Evolutionary conservation across 768 basidiomycete species (phyloP).

Genomic region (Tylopilus rubrobrunneus): DNA sequence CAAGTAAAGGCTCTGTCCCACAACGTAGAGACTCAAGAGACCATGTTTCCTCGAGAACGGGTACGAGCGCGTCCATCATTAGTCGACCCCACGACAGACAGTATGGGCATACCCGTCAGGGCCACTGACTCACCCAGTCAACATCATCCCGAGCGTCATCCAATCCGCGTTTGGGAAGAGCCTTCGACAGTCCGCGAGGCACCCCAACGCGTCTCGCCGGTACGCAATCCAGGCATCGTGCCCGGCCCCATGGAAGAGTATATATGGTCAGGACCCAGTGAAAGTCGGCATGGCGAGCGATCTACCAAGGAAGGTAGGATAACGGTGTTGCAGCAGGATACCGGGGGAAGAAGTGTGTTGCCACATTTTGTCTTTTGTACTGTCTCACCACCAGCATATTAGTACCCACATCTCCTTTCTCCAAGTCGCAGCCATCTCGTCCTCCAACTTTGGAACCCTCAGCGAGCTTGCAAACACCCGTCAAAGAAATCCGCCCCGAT

Average conservation of each 20-base stretch:
- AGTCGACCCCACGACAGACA: background rate
- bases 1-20: background rate
- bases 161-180: conserved; percentile 29
- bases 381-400: conserved; percentile 5
- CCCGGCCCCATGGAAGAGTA: background rate
- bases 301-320: background rate
- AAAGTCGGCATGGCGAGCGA: background rate
- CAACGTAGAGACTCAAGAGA: conserved; percentile 6
- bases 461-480: background rate
- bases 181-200: conserved; percentile 8
- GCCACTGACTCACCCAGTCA: background rate
- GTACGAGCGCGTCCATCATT: conserved; percentile 6
- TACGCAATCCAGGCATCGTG: background rate
- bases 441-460: background rate
- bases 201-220: conserved; percentile 12
- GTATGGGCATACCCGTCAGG: background rate
- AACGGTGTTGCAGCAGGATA: background rate
- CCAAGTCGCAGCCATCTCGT: background rate
- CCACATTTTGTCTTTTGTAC: background rate
- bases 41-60: background rate
- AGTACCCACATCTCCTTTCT: conserved; percentile 2
- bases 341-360: conserved; percentile 9
- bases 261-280: background rate
- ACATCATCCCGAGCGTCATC: conserved; percentile 15
- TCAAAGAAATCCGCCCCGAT: background rate